phyloP scores from a whole-genome alignment of 495 filamentous ascomycete genomes.

The Chaetomium fimeti region DNA sequence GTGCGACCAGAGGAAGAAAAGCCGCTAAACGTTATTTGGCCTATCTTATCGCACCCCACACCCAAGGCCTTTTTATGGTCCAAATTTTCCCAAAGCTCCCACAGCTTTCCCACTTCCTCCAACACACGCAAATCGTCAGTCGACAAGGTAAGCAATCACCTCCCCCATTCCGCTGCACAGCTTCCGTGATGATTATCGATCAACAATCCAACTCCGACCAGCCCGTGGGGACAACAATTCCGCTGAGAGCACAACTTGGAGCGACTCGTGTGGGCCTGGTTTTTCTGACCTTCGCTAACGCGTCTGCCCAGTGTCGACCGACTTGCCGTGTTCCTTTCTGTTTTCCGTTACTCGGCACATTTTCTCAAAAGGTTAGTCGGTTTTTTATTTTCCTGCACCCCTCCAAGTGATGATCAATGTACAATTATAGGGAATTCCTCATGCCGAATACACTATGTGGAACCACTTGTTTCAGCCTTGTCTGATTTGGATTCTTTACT shows the following conservation, averaged over 20 bases:
- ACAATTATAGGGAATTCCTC: conserved; percentile 95
- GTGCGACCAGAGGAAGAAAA: no score
- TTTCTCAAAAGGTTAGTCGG: conserved; percentile 57
- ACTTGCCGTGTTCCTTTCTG: conserved; percentile 2
- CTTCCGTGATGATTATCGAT: conserved; percentile 57
- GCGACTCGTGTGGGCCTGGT: conserved; percentile 13
- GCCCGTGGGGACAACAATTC: conserved; percentile 72
- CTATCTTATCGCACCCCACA: conserved; percentile 35
- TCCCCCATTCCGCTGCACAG: conserved; percentile 23
- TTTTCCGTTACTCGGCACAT: background rate
- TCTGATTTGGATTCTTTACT: conserved; percentile 60
- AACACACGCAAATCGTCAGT: conserved; percentile 16
- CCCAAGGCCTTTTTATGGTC: conserved; percentile 24
- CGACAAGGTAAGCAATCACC: conserved; percentile 41
- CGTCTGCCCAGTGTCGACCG: conserved; percentile 26
- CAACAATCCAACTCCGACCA: conserved; percentile 77
- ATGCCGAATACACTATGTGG: conserved; percentile 86
- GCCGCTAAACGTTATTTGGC: no score
- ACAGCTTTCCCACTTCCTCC: conserved; percentile 23
- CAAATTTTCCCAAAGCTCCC: conserved; percentile 32
- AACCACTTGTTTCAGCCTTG: conserved; percentile 97
- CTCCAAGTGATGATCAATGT: conserved; percentile 76
- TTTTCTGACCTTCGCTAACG: conserved; percentile 27
- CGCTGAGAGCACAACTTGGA: conserved; percentile 55
- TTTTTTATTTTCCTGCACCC: conserved; percentile 30